A percentile compares a stretch with the other conserved stretches of the same genome.
These are phyloP conservation scores for Gossypium rotundifolium DNA, from an alignment of 345 rosid species.

Conservation along the genomic window DNA sequence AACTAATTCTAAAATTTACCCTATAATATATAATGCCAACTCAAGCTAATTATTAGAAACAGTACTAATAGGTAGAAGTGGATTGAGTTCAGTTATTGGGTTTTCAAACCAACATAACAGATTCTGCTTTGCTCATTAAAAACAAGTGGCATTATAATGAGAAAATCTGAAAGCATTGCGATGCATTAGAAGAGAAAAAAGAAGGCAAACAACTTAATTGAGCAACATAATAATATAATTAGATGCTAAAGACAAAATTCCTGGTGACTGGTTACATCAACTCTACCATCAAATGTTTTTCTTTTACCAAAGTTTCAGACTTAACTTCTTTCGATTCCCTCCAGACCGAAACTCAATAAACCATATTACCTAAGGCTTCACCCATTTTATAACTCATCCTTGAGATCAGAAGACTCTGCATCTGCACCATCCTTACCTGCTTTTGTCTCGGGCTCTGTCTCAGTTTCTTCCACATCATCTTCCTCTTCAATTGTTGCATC, in stretches of 20 bases:
- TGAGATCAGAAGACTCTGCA: constrained; percentile 26
- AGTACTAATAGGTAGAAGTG: too few relatives aligned
- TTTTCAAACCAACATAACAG: not conserved
- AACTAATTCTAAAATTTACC: too few relatives aligned
- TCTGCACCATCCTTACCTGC: constrained; percentile 30
- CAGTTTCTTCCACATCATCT: constrained; percentile 59
- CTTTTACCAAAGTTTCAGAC: not conserved
- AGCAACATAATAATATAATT: not conserved
- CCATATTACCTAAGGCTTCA: not conserved
- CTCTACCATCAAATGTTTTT: constrained; percentile 12
- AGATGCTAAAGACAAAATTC: constrained; percentile 20
- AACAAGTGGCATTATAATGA: not conserved
- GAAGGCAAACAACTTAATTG: not conserved
- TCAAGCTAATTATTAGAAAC: too few relatives aligned
- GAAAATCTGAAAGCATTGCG: not conserved
- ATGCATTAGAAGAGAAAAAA: not conserved
- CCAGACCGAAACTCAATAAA: not conserved
- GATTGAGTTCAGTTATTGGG: not conserved
- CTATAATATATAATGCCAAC: not conserved
- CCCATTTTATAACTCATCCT: constrained; percentile 50
- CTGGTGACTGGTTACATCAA: constrained; percentile 15
- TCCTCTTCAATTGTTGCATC: constrained; percentile 88
- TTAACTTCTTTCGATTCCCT: constrained; percentile 3
- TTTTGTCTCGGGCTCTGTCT: constrained; percentile 33
- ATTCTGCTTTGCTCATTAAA: not conserved